A percentile compares a stretch with the other conserved stretches of the same genome.
These are phyloP conservation scores for Fusarium sp. DNA, from an alignment of 2,329 filamentous ascomycete species.

Conservation along the genomic window DNA sequence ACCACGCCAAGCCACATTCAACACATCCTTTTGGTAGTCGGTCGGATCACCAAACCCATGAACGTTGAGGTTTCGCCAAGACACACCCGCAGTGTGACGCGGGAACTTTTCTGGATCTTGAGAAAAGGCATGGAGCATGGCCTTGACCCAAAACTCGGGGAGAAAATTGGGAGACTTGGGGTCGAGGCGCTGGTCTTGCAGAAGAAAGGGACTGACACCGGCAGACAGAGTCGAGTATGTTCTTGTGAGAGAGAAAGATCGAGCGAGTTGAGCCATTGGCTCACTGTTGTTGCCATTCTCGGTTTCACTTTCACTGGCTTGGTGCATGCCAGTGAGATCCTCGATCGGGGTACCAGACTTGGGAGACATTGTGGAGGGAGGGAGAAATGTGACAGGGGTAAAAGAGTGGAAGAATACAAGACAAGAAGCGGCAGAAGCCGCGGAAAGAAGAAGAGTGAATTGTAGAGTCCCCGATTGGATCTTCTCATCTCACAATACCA, in stretches of 20 bases:
- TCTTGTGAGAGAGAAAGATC: constrained; percentile 25
- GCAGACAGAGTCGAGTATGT: constrained; percentile 18
- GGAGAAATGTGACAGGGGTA: background rate
- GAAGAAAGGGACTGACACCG: constrained; percentile 13
- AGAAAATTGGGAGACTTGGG: constrained; percentile 20
- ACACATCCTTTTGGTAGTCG: constrained; percentile 22
- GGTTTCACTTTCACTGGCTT: constrained; percentile 4
- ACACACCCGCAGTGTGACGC: constrained; percentile 24
- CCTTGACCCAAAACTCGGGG: constrained; percentile 13
- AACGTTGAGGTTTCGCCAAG: constrained; percentile 20
- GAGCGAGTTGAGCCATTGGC: constrained; percentile 21
- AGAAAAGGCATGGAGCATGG: constrained; percentile 31
- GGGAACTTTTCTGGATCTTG: constrained; percentile 27
- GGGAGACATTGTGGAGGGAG: background rate
- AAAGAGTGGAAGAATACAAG: background rate
- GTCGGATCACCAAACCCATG: constrained; percentile 20
- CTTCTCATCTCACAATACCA: background rate
- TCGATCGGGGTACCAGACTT: background rate
- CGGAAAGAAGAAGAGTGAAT: background rate
- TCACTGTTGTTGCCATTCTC: constrained; percentile 1
- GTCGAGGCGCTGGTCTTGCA: constrained; percentile 20
- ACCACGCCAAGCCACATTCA: constrained; percentile 18
- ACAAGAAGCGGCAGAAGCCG: background rate
- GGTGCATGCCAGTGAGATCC: background rate
- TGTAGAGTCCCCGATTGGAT: background rate